phyloP scores from a whole-genome alignment of 169 alveolate genomes.

The Plasmodium vivax region DNA sequence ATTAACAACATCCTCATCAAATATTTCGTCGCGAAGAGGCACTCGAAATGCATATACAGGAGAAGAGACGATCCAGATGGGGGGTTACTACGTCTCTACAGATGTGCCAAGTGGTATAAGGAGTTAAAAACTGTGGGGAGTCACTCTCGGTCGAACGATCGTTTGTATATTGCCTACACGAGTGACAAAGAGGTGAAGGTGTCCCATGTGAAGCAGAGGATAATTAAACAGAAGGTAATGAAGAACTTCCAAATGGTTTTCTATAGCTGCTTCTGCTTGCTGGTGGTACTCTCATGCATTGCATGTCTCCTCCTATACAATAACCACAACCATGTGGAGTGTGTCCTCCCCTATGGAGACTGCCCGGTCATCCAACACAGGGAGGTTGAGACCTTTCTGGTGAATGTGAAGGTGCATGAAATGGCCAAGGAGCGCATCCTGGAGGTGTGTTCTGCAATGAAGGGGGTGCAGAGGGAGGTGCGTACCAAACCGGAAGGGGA shows the following conservation, averaged over 20 bases:
- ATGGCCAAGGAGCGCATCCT: constrained; percentile 16
- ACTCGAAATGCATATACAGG: constrained; percentile 20
- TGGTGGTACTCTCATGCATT: not conserved
- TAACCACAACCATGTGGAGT: constrained; percentile 21
- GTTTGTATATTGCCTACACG: constrained; percentile 21
- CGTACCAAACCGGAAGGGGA: not conserved
- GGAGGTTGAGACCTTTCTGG: not conserved
- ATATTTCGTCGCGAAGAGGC: constrained; percentile 1
- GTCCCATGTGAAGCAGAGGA: constrained; percentile 23
- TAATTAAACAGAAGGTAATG: not conserved
- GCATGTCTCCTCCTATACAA: not conserved
- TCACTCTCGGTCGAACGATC: not conserved
- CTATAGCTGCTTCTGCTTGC: not conserved
- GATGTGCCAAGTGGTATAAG: constrained; percentile 15
- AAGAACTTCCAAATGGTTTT: not conserved
- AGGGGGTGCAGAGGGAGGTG: not conserved
- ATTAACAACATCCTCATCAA: constrained; percentile 28
- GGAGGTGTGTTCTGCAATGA: not conserved
- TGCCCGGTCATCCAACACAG: constrained; percentile 37
- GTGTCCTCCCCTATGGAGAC: constrained; percentile 17
- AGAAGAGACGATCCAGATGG: not conserved
- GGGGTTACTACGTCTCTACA: not conserved
- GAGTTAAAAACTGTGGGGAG: not conserved
- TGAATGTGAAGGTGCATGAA: not conserved
- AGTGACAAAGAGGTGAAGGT: constrained; percentile 13